Evolutionary conservation across 2,329 filamentous ascomycete genomes (phyloP).

Genomic region (Verticillium alfalfae): DNA sequence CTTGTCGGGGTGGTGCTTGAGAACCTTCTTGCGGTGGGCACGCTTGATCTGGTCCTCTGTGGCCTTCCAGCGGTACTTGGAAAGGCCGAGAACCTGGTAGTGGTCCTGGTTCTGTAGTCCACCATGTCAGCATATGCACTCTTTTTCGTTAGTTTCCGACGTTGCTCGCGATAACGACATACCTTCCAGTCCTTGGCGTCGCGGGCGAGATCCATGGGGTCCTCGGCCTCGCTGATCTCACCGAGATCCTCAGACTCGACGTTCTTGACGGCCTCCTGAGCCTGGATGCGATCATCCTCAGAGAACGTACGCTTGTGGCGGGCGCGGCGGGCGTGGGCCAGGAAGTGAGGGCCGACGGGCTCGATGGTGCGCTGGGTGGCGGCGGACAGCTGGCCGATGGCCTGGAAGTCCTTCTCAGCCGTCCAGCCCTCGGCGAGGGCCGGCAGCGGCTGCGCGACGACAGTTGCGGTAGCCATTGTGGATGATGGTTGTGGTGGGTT

Average conservation of each 20-base stretch:
- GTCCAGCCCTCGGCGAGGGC: constrained; percentile 75
- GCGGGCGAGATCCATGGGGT: constrained; percentile 82
- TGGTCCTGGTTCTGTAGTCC: constrained; percentile 76
- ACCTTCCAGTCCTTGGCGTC: constrained; percentile 99
- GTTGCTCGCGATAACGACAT: constrained; percentile 15
- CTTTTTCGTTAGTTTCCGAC: not conserved
- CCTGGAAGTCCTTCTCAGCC: constrained; percentile 88
- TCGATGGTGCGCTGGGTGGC: constrained; percentile 85
- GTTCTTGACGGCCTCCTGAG: constrained; percentile 91
- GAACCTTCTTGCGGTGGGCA: constrained; percentile 98
- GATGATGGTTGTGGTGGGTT: not conserved
- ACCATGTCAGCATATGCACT: constrained; percentile 3
- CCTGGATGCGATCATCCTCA: constrained; percentile 96
- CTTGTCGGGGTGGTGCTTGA: constrained; percentile 98
- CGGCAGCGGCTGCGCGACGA: constrained; percentile 64
- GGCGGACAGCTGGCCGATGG: constrained; percentile 68
- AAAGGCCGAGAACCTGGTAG: constrained; percentile 91
- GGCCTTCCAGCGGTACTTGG: constrained; percentile 86
- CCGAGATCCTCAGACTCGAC: constrained; percentile 85
- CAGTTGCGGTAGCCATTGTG: constrained; percentile 58
- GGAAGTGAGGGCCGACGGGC: constrained; percentile 94
- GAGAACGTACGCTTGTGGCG: constrained; percentile 97
- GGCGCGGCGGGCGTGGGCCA: constrained; percentile 92
- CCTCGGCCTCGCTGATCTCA: constrained; percentile 91
- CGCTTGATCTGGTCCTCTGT: constrained; percentile 99